Evolutionary conservation across 495 filamentous ascomycete species (phyloP).

Genomic region (Penicillium paradoxum): DNA sequence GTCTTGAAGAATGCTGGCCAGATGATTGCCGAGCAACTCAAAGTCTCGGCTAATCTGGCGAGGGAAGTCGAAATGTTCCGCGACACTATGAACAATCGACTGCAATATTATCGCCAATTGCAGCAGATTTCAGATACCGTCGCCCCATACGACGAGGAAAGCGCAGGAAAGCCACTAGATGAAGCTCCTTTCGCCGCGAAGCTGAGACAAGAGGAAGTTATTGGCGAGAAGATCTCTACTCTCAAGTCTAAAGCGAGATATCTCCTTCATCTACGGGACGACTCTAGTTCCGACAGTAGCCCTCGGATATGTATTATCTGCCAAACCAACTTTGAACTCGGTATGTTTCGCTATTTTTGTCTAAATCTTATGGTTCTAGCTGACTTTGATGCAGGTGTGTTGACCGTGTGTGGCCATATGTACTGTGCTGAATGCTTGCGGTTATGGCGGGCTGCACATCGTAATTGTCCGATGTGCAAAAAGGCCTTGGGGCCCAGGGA

Average conservation of each 20-base stretch:
- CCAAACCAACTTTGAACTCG: conserved; percentile 62
- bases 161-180: conserved; percentile 41
- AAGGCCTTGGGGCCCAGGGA: conserved; percentile 52
- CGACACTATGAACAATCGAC: conserved; percentile 69
- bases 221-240: conserved; percentile 51
- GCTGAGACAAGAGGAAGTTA: conserved; percentile 41
- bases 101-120: conserved; percentile 85
- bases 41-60: conserved; percentile 54
- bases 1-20: conserved; percentile 55
- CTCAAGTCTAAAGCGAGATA: conserved; percentile 69
- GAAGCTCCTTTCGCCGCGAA: conserved; percentile 32
- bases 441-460: conserved; percentile 63
- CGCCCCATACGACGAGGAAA: conserved; percentile 59
- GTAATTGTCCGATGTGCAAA: conserved; percentile 76
- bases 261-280: conserved; percentile 55
- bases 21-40: conserved; percentile 60
- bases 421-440: conserved; percentile 84
- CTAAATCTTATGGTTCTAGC: not conserved
- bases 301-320: conserved; percentile 76
- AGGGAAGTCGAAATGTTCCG: conserved; percentile 74
- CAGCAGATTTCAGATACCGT: conserved; percentile 86
- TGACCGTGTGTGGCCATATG: conserved; percentile 87
- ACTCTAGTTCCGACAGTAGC: conserved; percentile 50
- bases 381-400: conserved; percentile 39
- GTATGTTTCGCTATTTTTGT: conserved; percentile 35